Evolutionary conservation across 225 moss, liverwort and hornwort species (phyloP).

Genomic region (Bryoerythrophyllum caledonicum): DNA sequence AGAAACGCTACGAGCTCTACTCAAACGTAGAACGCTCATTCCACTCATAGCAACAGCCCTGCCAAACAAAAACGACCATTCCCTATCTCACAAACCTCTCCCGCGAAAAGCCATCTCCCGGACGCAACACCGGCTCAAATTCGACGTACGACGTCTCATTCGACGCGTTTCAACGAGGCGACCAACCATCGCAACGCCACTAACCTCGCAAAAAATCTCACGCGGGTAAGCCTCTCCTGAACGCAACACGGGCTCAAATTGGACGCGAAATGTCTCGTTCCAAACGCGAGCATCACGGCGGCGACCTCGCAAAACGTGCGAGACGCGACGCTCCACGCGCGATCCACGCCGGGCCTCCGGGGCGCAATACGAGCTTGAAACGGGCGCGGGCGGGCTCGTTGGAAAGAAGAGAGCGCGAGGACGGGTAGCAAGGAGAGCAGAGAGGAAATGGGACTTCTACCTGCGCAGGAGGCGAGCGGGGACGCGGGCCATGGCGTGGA

Average conservation of each 20-base stretch:
- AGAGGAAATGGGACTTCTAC: not conserved
- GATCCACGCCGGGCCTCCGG: not conserved
- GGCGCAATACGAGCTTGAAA: slow-evolving; percentile 2
- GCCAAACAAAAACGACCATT: no score
- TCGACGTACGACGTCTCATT: not conserved
- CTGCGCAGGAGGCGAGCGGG: slow-evolving; percentile 25
- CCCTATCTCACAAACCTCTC: no score
- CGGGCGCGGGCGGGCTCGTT: not conserved
- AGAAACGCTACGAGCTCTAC: slow-evolving; percentile 8
- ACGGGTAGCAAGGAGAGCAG: not conserved
- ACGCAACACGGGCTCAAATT: slow-evolving; percentile 11
- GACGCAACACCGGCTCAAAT: slow-evolving; percentile 8
- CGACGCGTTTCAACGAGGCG: not conserved
- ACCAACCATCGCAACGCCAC: not conserved
- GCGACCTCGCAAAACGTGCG: not conserved
- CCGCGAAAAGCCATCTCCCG: not conserved
- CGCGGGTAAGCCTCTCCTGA: slow-evolving; percentile 1
- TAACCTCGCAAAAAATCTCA: not conserved
- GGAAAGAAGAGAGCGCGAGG: not conserved
- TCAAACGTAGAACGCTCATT: not conserved
- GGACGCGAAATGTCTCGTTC: not conserved
- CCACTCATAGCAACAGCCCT: not conserved
- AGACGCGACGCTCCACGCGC: not conserved
- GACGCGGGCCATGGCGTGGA: slow-evolving; percentile 21
- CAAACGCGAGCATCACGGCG: not conserved